Base-by-base conservation (phyloP, 495 filamentous ascomycete species). In the Neurospora sp. region DNA sequence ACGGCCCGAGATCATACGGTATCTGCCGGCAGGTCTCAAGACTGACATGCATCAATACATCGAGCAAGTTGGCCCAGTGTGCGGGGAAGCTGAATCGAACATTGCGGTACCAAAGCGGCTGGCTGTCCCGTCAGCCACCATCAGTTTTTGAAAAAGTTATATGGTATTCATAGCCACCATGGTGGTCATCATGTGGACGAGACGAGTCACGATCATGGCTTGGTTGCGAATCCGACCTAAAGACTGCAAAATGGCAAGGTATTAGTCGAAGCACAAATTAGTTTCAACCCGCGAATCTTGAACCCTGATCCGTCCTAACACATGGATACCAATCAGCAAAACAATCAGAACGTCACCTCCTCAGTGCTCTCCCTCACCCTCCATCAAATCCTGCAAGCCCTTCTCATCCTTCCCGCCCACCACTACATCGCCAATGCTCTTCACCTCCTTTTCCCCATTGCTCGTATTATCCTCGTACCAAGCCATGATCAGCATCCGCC, bases 381-480 rank as follows among this genome's bases (percentile, higher is more conserved):
- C 47, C 75, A 80, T 76, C 73, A 72, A 18, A 69, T 45, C 59
- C 47, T 59, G n/a, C 71, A 80, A 44, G 39, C n/a, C 41, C 65
- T 71, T 68, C 53, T 75, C 73, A 71, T 75, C 75, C 72, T 78
- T 73, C 0, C 39, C 77, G 0, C 79, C 79, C 16, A 80, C 74
- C 9, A 77, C 77, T 14, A 80, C 75, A 71, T 80, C 76, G 6
- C 74, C 79, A 61, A 79, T 73, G 39, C 77, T 79, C 27, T 65
- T 8, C 53, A 61, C 53, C 27, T 35, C 53, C 47, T 59, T 27
- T 42, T n/a, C 68, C 20, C 35, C 44, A 8, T 61, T 18, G 3
- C 12, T 69, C n/a, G 70, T 72, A 4, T 7, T 16, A 65, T 79
- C 79, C 70, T 80, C 79, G 27, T 75, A 80, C 79, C 79, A 80